These are phyloP conservation scores for Salpingoeca rosetta DNA, from an alignment of 78 protist genomes.

Conservation along the genomic window DNA sequence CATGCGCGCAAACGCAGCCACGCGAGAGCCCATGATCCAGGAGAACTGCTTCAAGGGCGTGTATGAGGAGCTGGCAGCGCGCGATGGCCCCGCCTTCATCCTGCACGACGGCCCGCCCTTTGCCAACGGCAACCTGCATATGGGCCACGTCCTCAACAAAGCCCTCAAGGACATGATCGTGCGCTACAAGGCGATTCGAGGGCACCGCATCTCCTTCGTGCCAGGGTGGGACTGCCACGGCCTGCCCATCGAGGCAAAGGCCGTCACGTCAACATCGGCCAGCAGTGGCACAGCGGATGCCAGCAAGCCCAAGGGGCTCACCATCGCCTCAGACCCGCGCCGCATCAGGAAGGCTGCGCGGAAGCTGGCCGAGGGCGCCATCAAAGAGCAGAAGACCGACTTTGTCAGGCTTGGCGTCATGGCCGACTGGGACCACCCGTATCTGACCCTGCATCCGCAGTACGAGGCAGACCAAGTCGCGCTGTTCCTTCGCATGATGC, in stretches of 20 bases:
- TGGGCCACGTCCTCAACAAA: conserved; percentile 61
- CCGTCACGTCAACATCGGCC: conserved; percentile 7
- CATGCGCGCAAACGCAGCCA: conserved; percentile 57
- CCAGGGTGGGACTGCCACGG: conserved; percentile 95
- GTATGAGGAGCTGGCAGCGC: background rate
- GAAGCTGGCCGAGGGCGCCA: conserved; percentile 6
- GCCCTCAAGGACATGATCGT: conserved; percentile 72
- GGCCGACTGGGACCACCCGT: conserved; percentile 30
- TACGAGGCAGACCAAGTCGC: conserved; percentile 73
- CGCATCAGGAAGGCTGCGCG: background rate
- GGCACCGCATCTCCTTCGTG: conserved; percentile 27
- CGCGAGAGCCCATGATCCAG: conserved; percentile 36
- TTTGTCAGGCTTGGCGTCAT: conserved; percentile 11
- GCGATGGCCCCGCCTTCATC: conserved; percentile 21
- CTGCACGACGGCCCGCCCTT: conserved; percentile 95
- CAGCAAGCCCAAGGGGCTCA: background rate
- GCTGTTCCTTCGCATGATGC: conserved; percentile 51
- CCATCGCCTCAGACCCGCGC: background rate
- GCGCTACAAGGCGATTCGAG: conserved; percentile 52
- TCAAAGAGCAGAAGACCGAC: background rate
- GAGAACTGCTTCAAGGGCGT: background rate
- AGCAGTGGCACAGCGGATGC: no score
- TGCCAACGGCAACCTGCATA: conserved; percentile 82
- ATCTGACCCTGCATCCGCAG: conserved; percentile 50
- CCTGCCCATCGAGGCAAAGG: conserved; percentile 87